phyloP scores from a whole-genome alignment of 345 rosid species.

The Sisymbrium irio region DNA sequence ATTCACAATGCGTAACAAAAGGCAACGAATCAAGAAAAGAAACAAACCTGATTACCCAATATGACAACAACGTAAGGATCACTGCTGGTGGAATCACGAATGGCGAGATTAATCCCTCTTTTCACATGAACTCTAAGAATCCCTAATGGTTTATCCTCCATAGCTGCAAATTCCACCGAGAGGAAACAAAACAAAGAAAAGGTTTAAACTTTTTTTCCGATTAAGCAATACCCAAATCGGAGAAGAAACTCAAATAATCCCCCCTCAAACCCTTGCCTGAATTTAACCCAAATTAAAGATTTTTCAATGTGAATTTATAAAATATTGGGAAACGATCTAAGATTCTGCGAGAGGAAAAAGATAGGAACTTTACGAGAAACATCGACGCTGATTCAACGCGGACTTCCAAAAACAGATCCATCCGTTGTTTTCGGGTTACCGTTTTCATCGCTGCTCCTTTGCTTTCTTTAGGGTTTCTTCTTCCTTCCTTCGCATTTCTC shows the following conservation, averaged over 20 bases:
- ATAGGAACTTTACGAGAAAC: background rate
- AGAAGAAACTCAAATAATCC: conserved; percentile 6
- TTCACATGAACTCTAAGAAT: conserved; percentile 45
- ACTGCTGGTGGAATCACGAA: conserved; percentile 45
- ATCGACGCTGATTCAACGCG: conserved; percentile 12
- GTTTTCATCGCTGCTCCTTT: conserved; percentile 35
- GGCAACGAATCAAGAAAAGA: background rate
- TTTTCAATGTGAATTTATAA: conserved; percentile 20
- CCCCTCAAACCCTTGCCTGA: conserved; percentile 19
- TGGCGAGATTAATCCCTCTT: conserved; percentile 48
- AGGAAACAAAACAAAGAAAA: background rate
- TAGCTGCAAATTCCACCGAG: conserved; percentile 14
- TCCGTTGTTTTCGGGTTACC: conserved; percentile 1
- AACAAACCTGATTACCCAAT: conserved; percentile 42
- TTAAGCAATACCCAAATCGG: conserved; percentile 13
- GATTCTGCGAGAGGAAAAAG: background rate
- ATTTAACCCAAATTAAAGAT: conserved; percentile 18
- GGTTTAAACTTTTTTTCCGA: background rate
- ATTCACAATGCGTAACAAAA: background rate
- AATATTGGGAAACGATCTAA: background rate
- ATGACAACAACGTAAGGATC: conserved; percentile 58
- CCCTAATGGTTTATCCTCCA: conserved; percentile 47
- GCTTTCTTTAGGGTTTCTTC: conserved; percentile 20
- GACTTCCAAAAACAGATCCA: conserved; percentile 24
- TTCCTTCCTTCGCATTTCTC: background rate